Evolutionary conservation across 768 basidiomycete species (phyloP).

Genomic region (Amanita polypyramis): DNA sequence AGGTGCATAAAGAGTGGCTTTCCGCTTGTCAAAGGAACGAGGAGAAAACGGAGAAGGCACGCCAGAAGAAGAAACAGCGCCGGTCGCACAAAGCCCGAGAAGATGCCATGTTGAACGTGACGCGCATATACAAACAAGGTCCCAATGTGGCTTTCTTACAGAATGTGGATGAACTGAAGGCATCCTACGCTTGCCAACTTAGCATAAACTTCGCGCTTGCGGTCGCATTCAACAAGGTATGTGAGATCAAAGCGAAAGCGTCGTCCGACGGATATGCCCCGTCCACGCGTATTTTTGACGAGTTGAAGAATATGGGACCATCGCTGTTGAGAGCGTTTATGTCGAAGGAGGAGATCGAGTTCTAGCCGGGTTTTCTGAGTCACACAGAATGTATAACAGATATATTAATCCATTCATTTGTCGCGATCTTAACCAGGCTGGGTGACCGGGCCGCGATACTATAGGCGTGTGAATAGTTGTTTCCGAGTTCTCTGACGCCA

Average conservation of each 20-base stretch:
- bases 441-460: neutral
- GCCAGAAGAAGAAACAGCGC: conserved; percentile 1
- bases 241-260: conserved; percentile 43
- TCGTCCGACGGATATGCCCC: conserved; percentile 24
- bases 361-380: neutral
- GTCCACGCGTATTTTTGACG: conserved; percentile 25
- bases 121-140: conserved; percentile 19
- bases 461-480: conserved; percentile 4
- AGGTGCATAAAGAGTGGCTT: conserved; percentile 12
- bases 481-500: neutral
- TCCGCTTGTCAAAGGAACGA: neutral
- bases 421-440: no score
- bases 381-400: neutral
- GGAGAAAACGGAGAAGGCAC: neutral
- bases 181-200: conserved; percentile 42
- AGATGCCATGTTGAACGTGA: conserved; percentile 17
- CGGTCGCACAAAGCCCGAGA: conserved; percentile 13
- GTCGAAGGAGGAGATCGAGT: neutral
- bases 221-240: conserved; percentile 44
- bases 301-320: conserved; percentile 23
- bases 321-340: conserved; percentile 19
- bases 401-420: no score
- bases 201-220: conserved; percentile 33
- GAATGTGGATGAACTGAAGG: conserved; percentile 37
- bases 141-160: conserved; percentile 18